Conservation (phyloP, 306 rosid genomes). For the Pterocarpus santalinus region DNA sequence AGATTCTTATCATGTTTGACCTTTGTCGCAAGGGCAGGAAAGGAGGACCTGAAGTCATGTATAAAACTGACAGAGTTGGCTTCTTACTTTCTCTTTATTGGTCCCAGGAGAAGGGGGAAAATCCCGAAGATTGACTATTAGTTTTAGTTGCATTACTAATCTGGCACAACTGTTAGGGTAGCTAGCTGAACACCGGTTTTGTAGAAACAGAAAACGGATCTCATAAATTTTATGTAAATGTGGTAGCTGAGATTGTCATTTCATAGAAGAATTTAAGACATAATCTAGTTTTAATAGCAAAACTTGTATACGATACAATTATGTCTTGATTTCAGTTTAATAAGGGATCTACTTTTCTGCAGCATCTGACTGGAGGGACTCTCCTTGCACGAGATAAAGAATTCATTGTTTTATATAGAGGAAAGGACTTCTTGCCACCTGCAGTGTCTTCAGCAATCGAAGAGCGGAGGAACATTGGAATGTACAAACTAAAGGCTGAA, state of each 20-base stretch:
- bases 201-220: conserved; percentile 14
- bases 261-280: conserved; percentile 1
- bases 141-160: conserved; percentile 37
- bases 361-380: conserved; percentile 90
- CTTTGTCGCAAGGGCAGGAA: conserved; percentile 5
- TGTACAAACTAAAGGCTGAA: conserved; percentile 49
- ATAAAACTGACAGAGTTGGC: background rate
- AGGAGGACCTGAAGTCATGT: background rate
- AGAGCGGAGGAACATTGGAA: conserved; percentile 65
- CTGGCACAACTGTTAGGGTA: conserved; percentile 6
- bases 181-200: conserved; percentile 37
- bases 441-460: conserved; percentile 91
- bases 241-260: background rate
- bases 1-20: background rate
- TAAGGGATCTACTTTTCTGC: conserved; percentile 50
- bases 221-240: conserved; percentile 15
- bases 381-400: conserved; percentile 87
- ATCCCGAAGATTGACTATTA: conserved; percentile 2
- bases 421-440: conserved; percentile 88
- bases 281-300: conserved; percentile 26
- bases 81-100: background rate
- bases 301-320: conserved; percentile 6
- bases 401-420: conserved; percentile 82
- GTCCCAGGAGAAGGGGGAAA: background rate
- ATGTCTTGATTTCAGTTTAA: conserved; percentile 27